Evolutionary conservation across 139 green algal species (phyloP).

Genomic region (Micractinium sp.): DNA sequence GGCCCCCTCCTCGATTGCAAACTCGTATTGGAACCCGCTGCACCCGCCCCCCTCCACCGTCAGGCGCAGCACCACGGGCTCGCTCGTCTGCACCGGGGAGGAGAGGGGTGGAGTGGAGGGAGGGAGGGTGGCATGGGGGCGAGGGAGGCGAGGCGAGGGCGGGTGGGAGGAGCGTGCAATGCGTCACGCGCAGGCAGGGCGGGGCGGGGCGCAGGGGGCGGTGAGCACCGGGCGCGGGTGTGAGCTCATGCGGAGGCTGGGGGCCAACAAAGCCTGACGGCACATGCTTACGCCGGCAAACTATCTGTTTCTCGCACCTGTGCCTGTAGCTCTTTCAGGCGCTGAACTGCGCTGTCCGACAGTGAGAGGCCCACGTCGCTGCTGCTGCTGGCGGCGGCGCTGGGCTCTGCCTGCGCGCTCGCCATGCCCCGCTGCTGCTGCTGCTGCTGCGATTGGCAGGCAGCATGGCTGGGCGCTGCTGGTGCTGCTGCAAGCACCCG

Average conservation of each 20-base stretch:
- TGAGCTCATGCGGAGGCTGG: not conserved
- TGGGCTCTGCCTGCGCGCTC: constrained; percentile 15
- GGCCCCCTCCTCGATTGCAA: constrained; percentile 70
- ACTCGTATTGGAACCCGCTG: constrained; percentile 95
- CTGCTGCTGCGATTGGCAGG: not conserved
- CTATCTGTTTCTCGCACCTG: constrained; percentile 9
- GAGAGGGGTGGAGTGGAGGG: too few species aligned
- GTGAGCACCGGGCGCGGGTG: too few species aligned
- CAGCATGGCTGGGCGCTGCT: not conserved
- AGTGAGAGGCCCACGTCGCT: constrained; percentile 14
- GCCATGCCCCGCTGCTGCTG: not conserved
- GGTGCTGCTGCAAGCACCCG: too few species aligned
- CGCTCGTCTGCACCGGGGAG: not conserved
- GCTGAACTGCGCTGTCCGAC: constrained; percentile 40
- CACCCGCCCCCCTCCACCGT: constrained; percentile 92
- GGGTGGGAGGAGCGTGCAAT: not conserved
- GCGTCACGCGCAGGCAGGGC: not conserved
- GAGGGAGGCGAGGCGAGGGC: not conserved
- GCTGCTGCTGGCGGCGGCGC: constrained; percentile 24
- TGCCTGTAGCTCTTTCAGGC: constrained; percentile 62
- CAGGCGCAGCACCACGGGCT: constrained; percentile 69
- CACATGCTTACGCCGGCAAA: too few species aligned
- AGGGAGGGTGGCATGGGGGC: not conserved
- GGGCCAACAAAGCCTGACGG: too few species aligned
- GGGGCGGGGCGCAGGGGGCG: not conserved